Evolutionary conservation across 2,329 filamentous ascomycete genomes (phyloP).

Genomic region (Ophiostoma montium): DNA sequence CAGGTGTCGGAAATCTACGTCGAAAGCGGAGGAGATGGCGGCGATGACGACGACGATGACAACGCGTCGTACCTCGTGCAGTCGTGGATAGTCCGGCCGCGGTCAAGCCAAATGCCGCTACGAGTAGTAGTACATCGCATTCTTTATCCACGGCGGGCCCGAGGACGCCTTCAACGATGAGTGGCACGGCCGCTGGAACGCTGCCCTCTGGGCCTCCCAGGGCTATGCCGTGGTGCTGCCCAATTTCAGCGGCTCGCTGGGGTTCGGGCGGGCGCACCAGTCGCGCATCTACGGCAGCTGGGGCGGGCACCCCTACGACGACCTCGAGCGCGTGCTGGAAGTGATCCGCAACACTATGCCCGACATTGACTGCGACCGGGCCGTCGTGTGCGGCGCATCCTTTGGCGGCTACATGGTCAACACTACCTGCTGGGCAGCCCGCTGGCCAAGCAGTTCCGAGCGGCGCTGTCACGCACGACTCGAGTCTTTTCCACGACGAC

Average conservation of each 20-base stretch:
- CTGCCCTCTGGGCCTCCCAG: constrained; percentile 43
- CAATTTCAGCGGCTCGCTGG: constrained; percentile 43
- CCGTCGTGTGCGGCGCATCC: constrained; percentile 36
- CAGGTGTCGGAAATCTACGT: constrained; percentile 29
- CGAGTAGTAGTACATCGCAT: too few species aligned
- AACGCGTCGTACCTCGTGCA: constrained; percentile 23
- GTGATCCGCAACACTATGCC: constrained; percentile 35
- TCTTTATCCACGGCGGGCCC: constrained; percentile 27
- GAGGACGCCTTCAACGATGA: constrained; percentile 35
- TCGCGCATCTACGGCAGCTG: constrained; percentile 31
- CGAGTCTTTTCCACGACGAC: constrained; percentile 24
- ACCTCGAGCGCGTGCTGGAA: constrained; percentile 39
- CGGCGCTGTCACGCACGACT: constrained; percentile 40
- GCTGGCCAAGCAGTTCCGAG: constrained; percentile 29
- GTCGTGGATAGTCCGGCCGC: constrained; percentile 26
- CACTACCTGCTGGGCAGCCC: constrained; percentile 41
- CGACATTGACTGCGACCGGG: constrained; percentile 38
- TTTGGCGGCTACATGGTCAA: constrained; percentile 49
- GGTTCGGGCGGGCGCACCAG: constrained; percentile 33
- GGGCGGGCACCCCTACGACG: constrained; percentile 39
- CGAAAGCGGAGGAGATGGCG: constrained; percentile 22
- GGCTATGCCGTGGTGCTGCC: constrained; percentile 46
- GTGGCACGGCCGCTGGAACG: constrained; percentile 31
- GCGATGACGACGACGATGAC: too few species aligned
- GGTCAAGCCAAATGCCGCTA: constrained; percentile 21